Evolutionary conservation across 2,329 filamentous ascomycete species (phyloP).

Genomic region (Herpotrichia juniperi): DNA sequence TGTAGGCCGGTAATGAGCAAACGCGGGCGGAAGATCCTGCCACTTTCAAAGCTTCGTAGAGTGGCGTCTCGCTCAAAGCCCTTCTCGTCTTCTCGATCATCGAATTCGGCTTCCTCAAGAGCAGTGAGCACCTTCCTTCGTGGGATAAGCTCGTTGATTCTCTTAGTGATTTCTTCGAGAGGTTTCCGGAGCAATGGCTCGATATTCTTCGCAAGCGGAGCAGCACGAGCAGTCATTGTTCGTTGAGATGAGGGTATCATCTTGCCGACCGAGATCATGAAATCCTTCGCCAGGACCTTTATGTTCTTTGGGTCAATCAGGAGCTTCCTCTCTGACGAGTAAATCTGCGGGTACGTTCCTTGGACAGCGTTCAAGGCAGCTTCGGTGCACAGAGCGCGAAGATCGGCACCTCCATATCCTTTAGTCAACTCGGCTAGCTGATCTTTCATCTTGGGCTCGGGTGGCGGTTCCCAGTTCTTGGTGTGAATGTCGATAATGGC

Average conservation of each 20-base stretch:
- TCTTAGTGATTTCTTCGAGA: slow-evolving; percentile 69
- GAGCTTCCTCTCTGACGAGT: slow-evolving; percentile 86
- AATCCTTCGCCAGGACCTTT: slow-evolving; percentile 87
- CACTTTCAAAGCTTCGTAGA: slow-evolving; percentile 76
- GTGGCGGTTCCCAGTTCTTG: slow-evolving; percentile 81
- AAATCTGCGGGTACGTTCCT: slow-evolving; percentile 94
- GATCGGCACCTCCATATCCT: slow-evolving; percentile 94
- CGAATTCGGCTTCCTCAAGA: slow-evolving; percentile 93
- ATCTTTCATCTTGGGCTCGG: slow-evolving; percentile 79
- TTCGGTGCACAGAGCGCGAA: slow-evolving; percentile 93
- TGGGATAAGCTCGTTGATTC: slow-evolving; percentile 79
- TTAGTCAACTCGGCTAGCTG: slow-evolving; percentile 88
- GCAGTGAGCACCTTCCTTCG: slow-evolving; percentile 86
- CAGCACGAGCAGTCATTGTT: slow-evolving; percentile 82
- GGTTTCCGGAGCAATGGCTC: slow-evolving; percentile 81
- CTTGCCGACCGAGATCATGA: slow-evolving; percentile 96
- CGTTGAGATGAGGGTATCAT: slow-evolving; percentile 94
- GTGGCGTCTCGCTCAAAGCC: slow-evolving; percentile 85
- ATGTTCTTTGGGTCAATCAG: slow-evolving; percentile 86
- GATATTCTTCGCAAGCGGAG: slow-evolving; percentile 77
- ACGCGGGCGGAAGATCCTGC: slow-evolving; percentile 85
- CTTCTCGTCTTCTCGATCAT: slow-evolving; percentile 78
- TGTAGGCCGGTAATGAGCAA: slow-evolving; percentile 80
- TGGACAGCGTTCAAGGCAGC: slow-evolving; percentile 95
- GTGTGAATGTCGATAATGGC: slow-evolving; percentile 96